Base-by-base conservation (phyloP, 768 basidiomycete genomes). In the Suillus bovinus region DNA sequence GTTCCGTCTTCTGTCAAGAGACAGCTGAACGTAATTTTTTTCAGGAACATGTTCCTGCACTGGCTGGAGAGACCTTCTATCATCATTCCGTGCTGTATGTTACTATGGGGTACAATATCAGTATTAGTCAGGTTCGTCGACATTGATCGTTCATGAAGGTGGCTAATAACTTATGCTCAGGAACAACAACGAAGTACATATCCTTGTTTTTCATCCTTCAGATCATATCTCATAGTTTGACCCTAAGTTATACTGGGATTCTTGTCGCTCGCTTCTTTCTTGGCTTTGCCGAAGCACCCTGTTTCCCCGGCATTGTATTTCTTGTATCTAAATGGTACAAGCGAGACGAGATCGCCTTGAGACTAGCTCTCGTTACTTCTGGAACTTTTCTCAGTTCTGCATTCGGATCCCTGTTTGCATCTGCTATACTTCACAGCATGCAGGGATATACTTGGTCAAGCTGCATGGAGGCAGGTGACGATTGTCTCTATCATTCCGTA, bases 341-440 rank as follows among this genome's bases (percentile, higher is more conserved):
- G 27, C 70, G 71, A 44, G 69, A 71, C 38, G 78, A 81, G 63
- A 68, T 80, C 31, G 80, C 74, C n/a, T 62, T 77, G 24, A 68
- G 77, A 10, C 72, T 71, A 27, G 72, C 77, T 16, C 66, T 78
- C 57, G 70, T 75, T 17, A 75, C 72, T 63, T 75, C 69, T 62
- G 77, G 78, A 29, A 76, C 74, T 63, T 66, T 82, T 14, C 76
- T 81, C 52, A 74, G 73, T 8, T 81, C 82, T 71, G 82, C 80
- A 3, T 80, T 81, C 63, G 80, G 81, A 0, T 75, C 79, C 4
- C 67, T 82, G 29, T 71, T 83, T 33, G 78, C 80, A 14, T 76
- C 80, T 41, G 80, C 76, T 16, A 78, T 82, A 44, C 74, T 82
- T 27, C 65, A 67, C 27, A 71, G 71, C 4, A 79, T 84, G 77